Evolutionary conservation across 176 grass and related monocot genomes (phyloP).

Genomic region (Oryza punctata): DNA sequence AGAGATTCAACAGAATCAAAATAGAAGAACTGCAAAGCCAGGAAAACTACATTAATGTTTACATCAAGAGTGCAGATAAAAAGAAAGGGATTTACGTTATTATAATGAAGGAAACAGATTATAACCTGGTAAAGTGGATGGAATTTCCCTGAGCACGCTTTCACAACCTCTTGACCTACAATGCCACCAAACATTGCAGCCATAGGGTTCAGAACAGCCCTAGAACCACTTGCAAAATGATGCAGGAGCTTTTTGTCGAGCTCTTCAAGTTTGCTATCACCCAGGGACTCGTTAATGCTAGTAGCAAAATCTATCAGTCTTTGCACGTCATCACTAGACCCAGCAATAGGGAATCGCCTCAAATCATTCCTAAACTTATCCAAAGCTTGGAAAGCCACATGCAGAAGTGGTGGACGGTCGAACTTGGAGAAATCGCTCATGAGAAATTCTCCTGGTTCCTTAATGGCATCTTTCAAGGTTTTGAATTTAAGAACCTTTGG

Average conservation of each 20-base stretch:
- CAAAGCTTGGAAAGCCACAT: slow-evolving; percentile 91
- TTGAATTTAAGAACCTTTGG: slow-evolving; percentile 90
- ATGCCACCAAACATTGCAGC: slow-evolving; percentile 93
- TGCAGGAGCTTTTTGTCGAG: slow-evolving; percentile 74
- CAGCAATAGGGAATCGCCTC: slow-evolving; percentile 68
- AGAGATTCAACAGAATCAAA: slow-evolving; percentile 96
- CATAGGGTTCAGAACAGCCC: slow-evolving; percentile 90
- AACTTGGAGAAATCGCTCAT: slow-evolving; percentile 95
- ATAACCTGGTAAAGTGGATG: slow-evolving; percentile 90
- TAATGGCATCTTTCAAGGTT: slow-evolving; percentile 72
- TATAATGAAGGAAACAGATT: background rate
- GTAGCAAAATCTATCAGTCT: slow-evolving; percentile 59
- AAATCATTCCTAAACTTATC: slow-evolving; percentile 75
- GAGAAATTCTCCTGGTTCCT: slow-evolving; percentile 92
- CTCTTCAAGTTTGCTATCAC: slow-evolving; percentile 68
- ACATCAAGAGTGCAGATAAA: background rate
- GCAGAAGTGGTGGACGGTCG: slow-evolving; percentile 73
- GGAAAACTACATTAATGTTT: background rate
- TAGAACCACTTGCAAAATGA: slow-evolving; percentile 77
- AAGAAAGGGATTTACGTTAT: slow-evolving; percentile 11
- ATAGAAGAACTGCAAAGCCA: slow-evolving; percentile 89
- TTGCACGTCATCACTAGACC: slow-evolving; percentile 68
- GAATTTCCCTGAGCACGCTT: slow-evolving; percentile 95
- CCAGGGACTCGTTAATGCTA: slow-evolving; percentile 64
- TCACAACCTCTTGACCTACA: slow-evolving; percentile 90